Evolutionary conservation across 2,329 filamentous ascomycete genomes (phyloP), one percentile per base, ranked within the genome.

Genomic region (Neofusicoccum umdonicola): DNA sequence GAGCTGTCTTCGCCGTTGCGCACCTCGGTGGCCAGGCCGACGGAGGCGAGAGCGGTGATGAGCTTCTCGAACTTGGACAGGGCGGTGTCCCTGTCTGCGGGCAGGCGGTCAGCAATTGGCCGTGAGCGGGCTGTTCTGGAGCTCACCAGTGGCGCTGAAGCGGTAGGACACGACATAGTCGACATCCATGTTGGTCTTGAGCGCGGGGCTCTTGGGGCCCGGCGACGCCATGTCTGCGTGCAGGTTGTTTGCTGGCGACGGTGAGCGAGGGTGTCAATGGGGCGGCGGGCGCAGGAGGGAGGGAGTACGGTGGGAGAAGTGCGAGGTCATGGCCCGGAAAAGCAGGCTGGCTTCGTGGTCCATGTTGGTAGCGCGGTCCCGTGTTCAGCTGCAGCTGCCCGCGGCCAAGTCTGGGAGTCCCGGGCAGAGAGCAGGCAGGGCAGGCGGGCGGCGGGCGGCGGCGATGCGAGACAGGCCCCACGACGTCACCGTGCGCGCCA

Each of bases 101-200:
- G 3, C 22, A 42, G 22, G 48, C 60, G 6, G 13, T 70, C 64
- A 72, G 64, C 62, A 66, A 60, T 48, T 17, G 39, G 27, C 4
- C 27, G 37, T 27, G 62, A 64, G 61, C 69, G 57, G n/a, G 27
- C 27, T 9, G 7, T 8, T 15, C 4, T 11, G 17, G 13, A 37
- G 19, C 54, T 44, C 81, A 90, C 91, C 87, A 64, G 87, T 84
- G 50, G 86, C 82, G 31, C 88, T 85, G 72, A 94, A 89, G 65
- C 88, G 84, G 79, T 91, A 97, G 73, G 88, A 86, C 67, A 97
- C 85, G 65, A 97, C 92, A 83, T 92, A 97, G 81, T 97, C 93
- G 66, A 97, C 91, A 62, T 91, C 85, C 71, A 88, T 82, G 71
- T 89, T 89, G 58, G 81, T 81, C 68, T 81, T 73, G 66, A 76